Conservation (phyloP, 164 flowering plant genomes). For the Piper betle region DNA sequence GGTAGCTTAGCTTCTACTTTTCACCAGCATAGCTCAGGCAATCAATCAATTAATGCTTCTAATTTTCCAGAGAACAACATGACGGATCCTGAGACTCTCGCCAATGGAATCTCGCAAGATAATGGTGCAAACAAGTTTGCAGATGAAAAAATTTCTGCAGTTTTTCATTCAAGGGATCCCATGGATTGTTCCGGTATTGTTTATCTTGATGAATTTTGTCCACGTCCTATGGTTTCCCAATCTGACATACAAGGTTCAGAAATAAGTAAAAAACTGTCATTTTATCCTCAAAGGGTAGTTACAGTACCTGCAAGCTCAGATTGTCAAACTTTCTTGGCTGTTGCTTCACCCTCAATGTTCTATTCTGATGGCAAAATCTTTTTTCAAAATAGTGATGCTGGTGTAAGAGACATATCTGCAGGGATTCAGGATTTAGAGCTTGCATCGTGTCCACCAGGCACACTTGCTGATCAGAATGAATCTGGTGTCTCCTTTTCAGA, state of each 20-base stretch:
- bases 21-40: conserved; percentile 13
- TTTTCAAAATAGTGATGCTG: conserved; percentile 16
- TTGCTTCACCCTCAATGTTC: conserved; percentile 9
- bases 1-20: conserved; percentile 15
- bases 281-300: conserved; percentile 20
- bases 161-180: conserved; percentile 17
- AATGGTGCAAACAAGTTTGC: conserved; percentile 21
- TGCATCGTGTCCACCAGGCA: conserved; percentile 20
- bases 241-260: conserved; percentile 21
- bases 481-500: conserved; percentile 19
- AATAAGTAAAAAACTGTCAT: conserved; percentile 10
- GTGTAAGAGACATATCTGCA: conserved; percentile 10
- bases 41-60: conserved; percentile 18
- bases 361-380: conserved; percentile 13
- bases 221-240: conserved; percentile 18
- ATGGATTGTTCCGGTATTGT: conserved; percentile 14
- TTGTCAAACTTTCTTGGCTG: conserved; percentile 15
- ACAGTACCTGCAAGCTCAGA: conserved; percentile 10
- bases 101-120: conserved; percentile 21
- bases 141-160: conserved; percentile 19
- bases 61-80: conserved; percentile 15
- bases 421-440: conserved; percentile 23
- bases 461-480: conserved; percentile 23
- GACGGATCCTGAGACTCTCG: conserved; percentile 17
- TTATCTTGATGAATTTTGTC: conserved; percentile 12